Base-by-base conservation (phyloP, 2,329 filamentous ascomycete species). In the Furcasterigmium furcatum region DNA sequence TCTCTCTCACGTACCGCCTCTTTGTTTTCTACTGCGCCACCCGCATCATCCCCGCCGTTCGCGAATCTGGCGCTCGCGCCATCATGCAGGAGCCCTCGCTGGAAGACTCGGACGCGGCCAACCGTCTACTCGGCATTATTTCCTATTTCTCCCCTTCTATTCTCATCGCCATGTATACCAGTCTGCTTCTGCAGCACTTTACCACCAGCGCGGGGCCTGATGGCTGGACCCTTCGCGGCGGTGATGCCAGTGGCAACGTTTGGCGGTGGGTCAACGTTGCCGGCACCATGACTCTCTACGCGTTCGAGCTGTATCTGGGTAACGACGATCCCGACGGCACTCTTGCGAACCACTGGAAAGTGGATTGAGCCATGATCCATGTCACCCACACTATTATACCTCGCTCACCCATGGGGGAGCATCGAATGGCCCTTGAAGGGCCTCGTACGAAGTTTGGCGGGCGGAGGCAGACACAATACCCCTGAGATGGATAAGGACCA, bases 101-200 rank as follows among this genome's bases (percentile, higher is more conserved):
- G 34, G 91, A 96, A 47, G 92, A 97, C 52, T 82, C 82, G 12
- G 91, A 96, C 57, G 85, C 85, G 8, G 89, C 91, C 19, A 88
- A 84, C 55, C 86, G 85, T 55, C 72, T 96, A 6, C 71, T 97
- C 14, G 88, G 87, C 1, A 81, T 96, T 52, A 72, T 97, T 34
- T 94, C 87, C 56, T 96, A 91, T 82, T 97, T 96, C 68, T 94
- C 89, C 16, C 92, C 94, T 0, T 95, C 88, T 20, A 95, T 97
- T 46, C 76, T 99, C 45, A 92, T 99, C 50, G 88, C 94, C 4
- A 91, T 97, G 24, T 99, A 99, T 66, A 99, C 94, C 3, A 96
- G 91, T 66, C 71, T 99, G 42, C 71, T 99, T 27, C 85, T 97
- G 72, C 94, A 97, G 64, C 94, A 99, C 65, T 97, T 99, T 60